Base-by-base conservation (phyloP, 768 basidiomycete species). In the Boletus rubroflammeus region DNA sequence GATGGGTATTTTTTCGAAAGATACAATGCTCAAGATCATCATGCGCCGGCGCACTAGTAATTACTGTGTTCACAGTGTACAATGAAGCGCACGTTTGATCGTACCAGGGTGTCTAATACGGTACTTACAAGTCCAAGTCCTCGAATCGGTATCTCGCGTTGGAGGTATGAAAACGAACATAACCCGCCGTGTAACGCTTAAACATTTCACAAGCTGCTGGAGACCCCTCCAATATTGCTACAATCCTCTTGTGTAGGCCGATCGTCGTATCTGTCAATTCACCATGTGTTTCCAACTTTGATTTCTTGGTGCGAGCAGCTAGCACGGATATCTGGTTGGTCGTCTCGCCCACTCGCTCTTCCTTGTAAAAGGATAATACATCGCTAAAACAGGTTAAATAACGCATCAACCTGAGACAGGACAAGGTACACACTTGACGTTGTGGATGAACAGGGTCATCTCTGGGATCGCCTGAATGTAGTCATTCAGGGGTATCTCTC, bases 91-190 rank as follows among this genome's bases (percentile, higher is more conserved):
- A 21, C 17, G 9, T 42, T 13, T 26, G n/a, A 25, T 35, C 1
- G 34, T 35, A 8, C 36, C 9, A 14, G 32, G 14, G 1, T 34
- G 6, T 34, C 14, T 21, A 5, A 41, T 11, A 23, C 1, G 13
- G 15, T 7, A 4, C 17, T 41, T 10, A 55, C 41, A 56, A 31
- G 14, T 44, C 26, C 51, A 62, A 55, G 29, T 69, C 69, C 17
- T 48, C 55, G 13, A 71, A 40, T 10, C 21, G 56, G 34, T 72
- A 72, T 14, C 71, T 61, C n/a, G n/a, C 6, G 1, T 29, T 36
- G 0, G 71, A 66, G 4, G 66, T 62, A 51, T 72, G 71, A 21
- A 66, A 71, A 6, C 44, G 36, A 36, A 68, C 50, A 46, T 64
- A 72, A 34, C 69, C 67, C 6, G 52, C 54, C 3, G 50, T 51